phyloP scores from a whole-genome alignment of 1,284 basidiomycete genomes.

The Fomitopsis palustris region DNA sequence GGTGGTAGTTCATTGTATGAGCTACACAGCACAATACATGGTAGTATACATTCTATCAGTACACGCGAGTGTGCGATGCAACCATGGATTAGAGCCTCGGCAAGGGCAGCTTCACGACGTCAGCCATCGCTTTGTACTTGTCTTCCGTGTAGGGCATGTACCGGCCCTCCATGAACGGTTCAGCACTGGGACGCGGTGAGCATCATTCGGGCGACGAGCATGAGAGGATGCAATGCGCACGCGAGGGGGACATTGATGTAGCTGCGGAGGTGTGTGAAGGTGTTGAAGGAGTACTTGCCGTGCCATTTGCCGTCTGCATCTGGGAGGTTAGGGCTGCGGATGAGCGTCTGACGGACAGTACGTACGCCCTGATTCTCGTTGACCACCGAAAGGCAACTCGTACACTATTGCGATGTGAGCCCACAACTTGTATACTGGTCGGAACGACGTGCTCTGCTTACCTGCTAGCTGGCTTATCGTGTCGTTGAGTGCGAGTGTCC shows the following conservation, averaged over 20 bases:
- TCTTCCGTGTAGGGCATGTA: conserved; percentile 36
- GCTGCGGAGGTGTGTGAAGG: conserved; percentile 43
- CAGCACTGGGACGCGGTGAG: conserved; percentile 20
- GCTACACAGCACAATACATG: too few relatives aligned
- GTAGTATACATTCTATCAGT: too few relatives aligned
- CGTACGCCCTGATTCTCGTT: conserved; percentile 45
- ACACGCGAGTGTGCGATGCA: too few relatives aligned
- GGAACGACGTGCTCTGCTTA: conserved; percentile 21
- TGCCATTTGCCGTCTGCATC: conserved; percentile 42
- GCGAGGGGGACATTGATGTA: conserved; percentile 37
- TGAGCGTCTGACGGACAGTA: conserved; percentile 7
- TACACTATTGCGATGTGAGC: conserved; percentile 23
- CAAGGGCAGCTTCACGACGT: background rate
- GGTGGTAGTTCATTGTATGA: too few relatives aligned
- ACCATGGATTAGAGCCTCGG: background rate
- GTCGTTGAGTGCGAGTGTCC: conserved; percentile 52
- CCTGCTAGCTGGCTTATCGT: conserved; percentile 44
- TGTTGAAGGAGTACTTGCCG: conserved; percentile 42
- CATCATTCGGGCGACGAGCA: background rate
- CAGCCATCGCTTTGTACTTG: conserved; percentile 11
- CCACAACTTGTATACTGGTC: background rate
- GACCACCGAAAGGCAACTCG: conserved; percentile 46
- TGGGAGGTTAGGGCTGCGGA: background rate
- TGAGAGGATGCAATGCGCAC: conserved; percentile 21
- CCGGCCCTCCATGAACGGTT: conserved; percentile 25